Percentiles rank a stretch among this genome's conserved stretches.
These are phyloP conservation scores for Talaromyces albobiverticillius DNA, from an alignment of 2,329 filamentous ascomycete species.

Conservation along the genomic window DNA sequence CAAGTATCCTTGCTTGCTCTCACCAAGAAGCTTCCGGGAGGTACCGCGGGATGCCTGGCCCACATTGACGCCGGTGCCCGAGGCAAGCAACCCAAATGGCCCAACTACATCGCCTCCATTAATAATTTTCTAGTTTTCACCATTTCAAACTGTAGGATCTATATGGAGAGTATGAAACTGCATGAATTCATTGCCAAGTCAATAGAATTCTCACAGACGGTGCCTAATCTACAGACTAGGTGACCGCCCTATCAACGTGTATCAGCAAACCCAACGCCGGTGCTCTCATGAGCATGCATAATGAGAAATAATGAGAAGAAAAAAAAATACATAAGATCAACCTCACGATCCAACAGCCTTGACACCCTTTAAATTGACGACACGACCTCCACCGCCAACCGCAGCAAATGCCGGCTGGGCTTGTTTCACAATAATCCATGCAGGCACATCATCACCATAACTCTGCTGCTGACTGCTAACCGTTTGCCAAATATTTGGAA, in stretches of 20 bases:
- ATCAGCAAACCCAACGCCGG: neutral
- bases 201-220: too few species aligned
- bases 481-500: slow-evolving; percentile 70
- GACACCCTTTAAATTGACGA: slow-evolving; percentile 57
- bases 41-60: neutral
- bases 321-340: too few species aligned
- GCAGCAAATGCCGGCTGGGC: neutral
- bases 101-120: too few species aligned
- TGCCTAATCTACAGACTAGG: too few species aligned
- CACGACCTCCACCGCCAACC: slow-evolving; percentile 47
- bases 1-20: too few species aligned
- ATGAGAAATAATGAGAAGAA: neutral
- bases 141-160: too few species aligned
- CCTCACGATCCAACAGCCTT: slow-evolving; percentile 47
- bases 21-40: neutral
- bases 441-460: slow-evolving; percentile 62
- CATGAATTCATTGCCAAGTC: too few species aligned
- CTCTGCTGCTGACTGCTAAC: slow-evolving; percentile 60
- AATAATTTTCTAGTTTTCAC: too few species aligned
- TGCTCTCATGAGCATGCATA: neutral
- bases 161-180: too few species aligned
- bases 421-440: slow-evolving; percentile 61
- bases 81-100: neutral
- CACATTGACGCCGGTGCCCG: neutral
- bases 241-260: too few species aligned